Evolutionary conservation across 176 grass and related monocot species (phyloP), one percentile per base, ranked within the genome.

Genomic region (Pontederia paniculata): DNA sequence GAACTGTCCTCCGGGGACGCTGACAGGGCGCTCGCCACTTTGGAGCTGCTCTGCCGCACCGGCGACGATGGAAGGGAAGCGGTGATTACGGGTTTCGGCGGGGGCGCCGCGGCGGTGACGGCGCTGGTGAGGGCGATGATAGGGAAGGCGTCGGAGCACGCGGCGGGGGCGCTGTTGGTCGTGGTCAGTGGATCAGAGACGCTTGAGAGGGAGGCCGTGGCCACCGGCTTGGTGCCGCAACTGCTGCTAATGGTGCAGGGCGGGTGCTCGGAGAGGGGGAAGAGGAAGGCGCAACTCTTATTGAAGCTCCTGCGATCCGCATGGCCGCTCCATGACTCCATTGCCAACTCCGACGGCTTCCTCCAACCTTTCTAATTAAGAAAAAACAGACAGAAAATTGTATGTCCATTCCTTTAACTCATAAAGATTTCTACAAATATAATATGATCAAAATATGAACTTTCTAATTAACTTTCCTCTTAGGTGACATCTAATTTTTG

Each of bases 221-320:
- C 70, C 0, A 77, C 80, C 0, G 94, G 93, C 20, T 75, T 83
- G 21, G 83, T 98, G 83, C 73, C 44, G 54, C 83, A 84, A 50
- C 68, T 98, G 48, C 76, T 98, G 3, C 31, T 98, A 1, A 84
- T 98, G 94, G 94, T 93, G 50, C 94, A 98, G 52, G 87, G 94
- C 7, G 87, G 87, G 0, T 91, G 78, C 75, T 98, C 94, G 6
- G 94, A 98, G 21, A 84, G 94, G 48, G 83, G 80, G 20, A 98
- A 98, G 73, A 78, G 87, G 56, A 98, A 98, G 25, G 87, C 87
- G 28, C 94, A 98, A 77, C 65, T 88, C 45, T 81, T 98, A 6
- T 80, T 98, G 0, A 98, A 98, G 74, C 75, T 93, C 21, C 70
- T 98, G 42, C 78, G 83, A 10, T 75, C 69, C 3, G 94, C 86